Evolutionary conservation across 2,329 filamentous ascomycete genomes (phyloP).

Genomic region (Phaeosphaeriaceae sp.): DNA sequence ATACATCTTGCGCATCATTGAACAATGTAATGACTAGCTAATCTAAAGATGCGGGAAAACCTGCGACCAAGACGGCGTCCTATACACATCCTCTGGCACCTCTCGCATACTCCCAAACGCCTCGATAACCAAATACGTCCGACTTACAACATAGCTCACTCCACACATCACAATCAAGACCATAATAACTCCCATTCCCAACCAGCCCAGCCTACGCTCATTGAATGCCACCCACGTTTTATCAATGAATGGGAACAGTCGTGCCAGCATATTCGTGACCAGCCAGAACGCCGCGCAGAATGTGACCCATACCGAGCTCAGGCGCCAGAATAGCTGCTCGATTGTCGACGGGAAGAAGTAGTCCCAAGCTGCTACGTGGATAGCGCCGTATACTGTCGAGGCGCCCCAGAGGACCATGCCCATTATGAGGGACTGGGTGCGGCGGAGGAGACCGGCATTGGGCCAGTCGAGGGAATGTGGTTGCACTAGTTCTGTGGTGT

Average conservation of each 20-base stretch:
- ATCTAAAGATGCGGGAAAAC: constrained; percentile 26
- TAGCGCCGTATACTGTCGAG: constrained; percentile 25
- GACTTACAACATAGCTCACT: constrained; percentile 14
- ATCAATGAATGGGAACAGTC: constrained; percentile 13
- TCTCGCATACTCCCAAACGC: constrained; percentile 23
- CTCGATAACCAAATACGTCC: constrained; percentile 27
- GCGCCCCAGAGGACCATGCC: constrained; percentile 25
- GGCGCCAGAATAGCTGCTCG: constrained; percentile 27
- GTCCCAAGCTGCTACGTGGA: constrained; percentile 30
- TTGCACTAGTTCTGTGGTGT: constrained; percentile 12
- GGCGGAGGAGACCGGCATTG: constrained; percentile 22
- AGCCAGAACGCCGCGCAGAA: constrained; percentile 29
- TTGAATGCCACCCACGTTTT: constrained; percentile 18
- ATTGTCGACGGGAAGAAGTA: constrained; percentile 21
- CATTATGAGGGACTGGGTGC: constrained; percentile 16
- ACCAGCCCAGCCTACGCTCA: constrained; percentile 8
- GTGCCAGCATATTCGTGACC: constrained; percentile 18
- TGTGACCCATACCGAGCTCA: constrained; percentile 21
- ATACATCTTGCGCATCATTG: too few relatives aligned
- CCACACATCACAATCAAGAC: constrained; percentile 9
- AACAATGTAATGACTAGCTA: too few relatives aligned
- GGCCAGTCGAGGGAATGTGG: constrained; percentile 24
- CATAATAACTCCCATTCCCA: constrained; percentile 2
- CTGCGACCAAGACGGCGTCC: constrained; percentile 22
- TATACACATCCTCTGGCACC: constrained; percentile 21